phyloP scores from a whole-genome alignment of 2,329 filamentous ascomycete genomes.

The Fusarium sublunatum region DNA sequence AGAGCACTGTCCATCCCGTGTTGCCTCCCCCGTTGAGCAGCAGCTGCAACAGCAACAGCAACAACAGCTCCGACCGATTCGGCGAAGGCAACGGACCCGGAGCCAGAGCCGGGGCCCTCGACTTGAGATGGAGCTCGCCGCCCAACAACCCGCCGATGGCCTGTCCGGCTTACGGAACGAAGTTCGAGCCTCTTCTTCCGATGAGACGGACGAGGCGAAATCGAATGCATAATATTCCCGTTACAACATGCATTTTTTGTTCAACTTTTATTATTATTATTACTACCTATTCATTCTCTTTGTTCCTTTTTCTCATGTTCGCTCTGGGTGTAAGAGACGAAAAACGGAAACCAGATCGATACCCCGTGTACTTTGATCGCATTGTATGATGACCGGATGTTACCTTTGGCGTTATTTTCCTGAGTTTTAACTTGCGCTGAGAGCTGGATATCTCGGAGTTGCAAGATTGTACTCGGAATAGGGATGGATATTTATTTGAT shows the following conservation, averaged over 20 bases:
- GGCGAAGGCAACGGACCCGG: conserved; percentile 54
- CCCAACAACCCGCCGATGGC: conserved; percentile 44
- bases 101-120: conserved; percentile 53
- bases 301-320: neutral
- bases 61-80: conserved; percentile 45
- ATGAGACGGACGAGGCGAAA: conserved; percentile 35
- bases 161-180: conserved; percentile 53
- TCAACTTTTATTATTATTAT: neutral
- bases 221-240: conserved; percentile 16
- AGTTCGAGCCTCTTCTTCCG: conserved; percentile 44
- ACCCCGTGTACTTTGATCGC: conserved; percentile 30
- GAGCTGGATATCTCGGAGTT: conserved; percentile 38
- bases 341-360: conserved; percentile 32
- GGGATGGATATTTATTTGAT: neutral
- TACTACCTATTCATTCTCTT: neutral
- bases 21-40: conserved; percentile 51
- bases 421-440: conserved; percentile 8
- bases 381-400: conserved; percentile 31
- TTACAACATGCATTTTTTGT: neutral
- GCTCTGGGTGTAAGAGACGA: conserved; percentile 9
- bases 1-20: conserved; percentile 58
- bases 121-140: conserved; percentile 46
- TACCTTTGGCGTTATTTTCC: conserved; percentile 5
- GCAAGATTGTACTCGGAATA: conserved; percentile 20
- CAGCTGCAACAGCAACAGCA: conserved; percentile 44